A percentile compares a stretch with the other conserved stretches of the same genome.
These are phyloP conservation scores for Nepenthes mirabilis DNA, from an alignment of 148 eudicot genomes.

Conservation along the genomic window DNA sequence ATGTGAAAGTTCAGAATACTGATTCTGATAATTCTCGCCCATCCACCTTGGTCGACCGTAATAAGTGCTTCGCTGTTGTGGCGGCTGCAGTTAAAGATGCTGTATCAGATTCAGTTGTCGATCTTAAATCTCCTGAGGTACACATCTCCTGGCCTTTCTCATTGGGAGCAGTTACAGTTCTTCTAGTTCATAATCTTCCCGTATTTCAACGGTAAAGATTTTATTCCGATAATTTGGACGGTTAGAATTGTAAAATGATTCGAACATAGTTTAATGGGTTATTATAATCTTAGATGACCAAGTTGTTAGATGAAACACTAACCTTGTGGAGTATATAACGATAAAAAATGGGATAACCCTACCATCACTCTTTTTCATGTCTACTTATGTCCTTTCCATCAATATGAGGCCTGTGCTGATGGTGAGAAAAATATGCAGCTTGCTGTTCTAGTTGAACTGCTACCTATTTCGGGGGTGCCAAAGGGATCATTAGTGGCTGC, in stretches of 20 bases:
- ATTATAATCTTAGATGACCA: too few species aligned
- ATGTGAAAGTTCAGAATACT: slow-evolving; percentile 23
- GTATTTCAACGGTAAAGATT: too few species aligned
- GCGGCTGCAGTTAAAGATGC: slow-evolving; percentile 50
- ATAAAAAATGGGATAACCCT: too few species aligned
- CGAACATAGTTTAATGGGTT: too few species aligned
- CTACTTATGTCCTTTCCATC: not conserved
- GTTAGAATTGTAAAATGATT: too few species aligned
- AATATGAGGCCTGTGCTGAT: slow-evolving; percentile 4
- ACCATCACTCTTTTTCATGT: not conserved
- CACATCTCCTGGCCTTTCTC: not conserved
- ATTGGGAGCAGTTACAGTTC: too few species aligned
- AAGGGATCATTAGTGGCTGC: slow-evolving; percentile 40
- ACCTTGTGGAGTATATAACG: too few species aligned
- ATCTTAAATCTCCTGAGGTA: slow-evolving; percentile 76
- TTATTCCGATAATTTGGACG: too few species aligned
- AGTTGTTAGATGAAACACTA: too few species aligned
- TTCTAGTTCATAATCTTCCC: too few species aligned
- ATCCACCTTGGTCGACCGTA: slow-evolving; percentile 38
- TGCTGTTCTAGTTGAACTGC: slow-evolving; percentile 46
- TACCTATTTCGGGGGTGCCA: slow-evolving; percentile 54
- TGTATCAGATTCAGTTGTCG: slow-evolving; percentile 54
- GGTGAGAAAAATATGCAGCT: slow-evolving; percentile 26
- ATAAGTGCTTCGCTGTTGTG: slow-evolving; percentile 52
- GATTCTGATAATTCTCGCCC: slow-evolving; percentile 15